phyloP scores from a whole-genome alignment of 305 asterid species.

The Rubia tinctorum region DNA sequence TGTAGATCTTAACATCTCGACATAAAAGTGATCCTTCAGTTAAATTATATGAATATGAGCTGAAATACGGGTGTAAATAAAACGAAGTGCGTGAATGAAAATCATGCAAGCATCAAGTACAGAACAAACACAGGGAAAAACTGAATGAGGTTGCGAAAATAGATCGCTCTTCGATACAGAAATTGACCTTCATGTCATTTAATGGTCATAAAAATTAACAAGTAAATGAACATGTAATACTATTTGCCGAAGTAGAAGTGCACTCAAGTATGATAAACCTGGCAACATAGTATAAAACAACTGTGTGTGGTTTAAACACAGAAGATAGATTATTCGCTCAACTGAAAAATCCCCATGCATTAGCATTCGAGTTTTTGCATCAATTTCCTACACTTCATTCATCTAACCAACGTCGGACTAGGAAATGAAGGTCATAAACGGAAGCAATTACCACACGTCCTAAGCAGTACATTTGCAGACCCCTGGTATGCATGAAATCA shows the following conservation, averaged over 20 bases:
- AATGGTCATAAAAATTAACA: no score
- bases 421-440: conserved; percentile 11
- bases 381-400: neutral
- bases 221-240: no score
- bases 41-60: neutral
- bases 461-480: conserved; percentile 96
- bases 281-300: no score
- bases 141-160: no score
- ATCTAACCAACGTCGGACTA: conserved; percentile 8
- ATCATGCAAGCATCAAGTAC: no score
- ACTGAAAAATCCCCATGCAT: neutral
- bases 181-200: no score
- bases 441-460: conserved; percentile 41
- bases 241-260: no score
- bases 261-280: no score
- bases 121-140: no score
- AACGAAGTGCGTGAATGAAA: neutral
- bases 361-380: neutral
- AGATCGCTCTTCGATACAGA: no score
- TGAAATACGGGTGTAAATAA: neutral
- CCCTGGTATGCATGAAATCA: conserved; percentile 99
- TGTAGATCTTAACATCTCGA: neutral
- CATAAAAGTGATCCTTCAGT: neutral
- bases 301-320: no score
- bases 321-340: neutral